These are phyloP conservation scores for Solanum gracilifrons DNA, from an alignment of 257 asterid genomes.

Conservation along the genomic window DNA sequence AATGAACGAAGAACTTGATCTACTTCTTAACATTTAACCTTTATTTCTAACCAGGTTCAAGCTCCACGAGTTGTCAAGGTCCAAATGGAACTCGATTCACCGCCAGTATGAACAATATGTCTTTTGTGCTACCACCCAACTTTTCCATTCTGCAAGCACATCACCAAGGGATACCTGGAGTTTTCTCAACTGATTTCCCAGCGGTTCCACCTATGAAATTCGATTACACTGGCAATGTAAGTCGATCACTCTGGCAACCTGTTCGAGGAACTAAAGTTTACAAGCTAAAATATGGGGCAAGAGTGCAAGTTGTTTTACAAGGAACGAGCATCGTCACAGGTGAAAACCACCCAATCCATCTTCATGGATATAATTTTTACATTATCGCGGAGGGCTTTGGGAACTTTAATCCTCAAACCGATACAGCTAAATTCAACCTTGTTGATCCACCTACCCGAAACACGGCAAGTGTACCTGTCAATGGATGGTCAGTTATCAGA, in stretches of 20 bases:
- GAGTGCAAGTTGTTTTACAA: conserved; percentile 71
- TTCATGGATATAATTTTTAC: conserved; percentile 81
- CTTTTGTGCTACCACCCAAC: conserved; percentile 67
- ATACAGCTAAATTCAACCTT: conserved; percentile 58
- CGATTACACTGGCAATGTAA: conserved; percentile 77
- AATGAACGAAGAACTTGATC: background rate
- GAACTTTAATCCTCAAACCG: conserved; percentile 49
- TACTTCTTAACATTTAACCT: background rate
- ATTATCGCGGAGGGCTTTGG: conserved; percentile 80
- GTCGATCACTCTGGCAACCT: conserved; percentile 76
- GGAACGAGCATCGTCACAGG: conserved; percentile 74
- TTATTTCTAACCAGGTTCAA: conserved; percentile 13
- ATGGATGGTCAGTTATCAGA: conserved; percentile 87
- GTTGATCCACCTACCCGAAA: conserved; percentile 76
- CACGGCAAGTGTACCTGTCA: conserved; percentile 72
- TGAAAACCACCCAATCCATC: conserved; percentile 87
- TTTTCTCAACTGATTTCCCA: conserved; percentile 70
- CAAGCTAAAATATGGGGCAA: conserved; percentile 54
- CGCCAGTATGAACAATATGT: conserved; percentile 12
- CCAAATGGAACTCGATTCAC: conserved; percentile 41
- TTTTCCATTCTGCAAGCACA: conserved; percentile 77
- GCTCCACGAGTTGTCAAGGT: conserved; percentile 54
- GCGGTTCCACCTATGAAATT: conserved; percentile 48
- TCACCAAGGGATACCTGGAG: conserved; percentile 57
- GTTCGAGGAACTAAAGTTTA: conserved; percentile 47